These are phyloP conservation scores for Dactylellina cionopaga DNA, from an alignment of 2,329 filamentous ascomycete species.

Conservation along the genomic window DNA sequence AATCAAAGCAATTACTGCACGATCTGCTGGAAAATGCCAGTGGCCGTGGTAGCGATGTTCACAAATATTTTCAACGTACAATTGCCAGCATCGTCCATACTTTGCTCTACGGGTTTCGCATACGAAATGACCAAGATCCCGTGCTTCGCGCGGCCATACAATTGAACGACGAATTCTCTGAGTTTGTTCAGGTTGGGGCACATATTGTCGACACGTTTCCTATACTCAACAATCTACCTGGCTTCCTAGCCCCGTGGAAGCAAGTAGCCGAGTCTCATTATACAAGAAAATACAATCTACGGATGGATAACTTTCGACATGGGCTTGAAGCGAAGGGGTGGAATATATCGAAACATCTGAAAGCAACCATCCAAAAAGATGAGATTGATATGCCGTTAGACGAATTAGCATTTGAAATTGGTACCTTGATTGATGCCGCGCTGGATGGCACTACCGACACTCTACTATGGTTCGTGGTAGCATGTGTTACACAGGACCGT, in stretches of 20 bases:
- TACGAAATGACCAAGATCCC: conserved; percentile 59
- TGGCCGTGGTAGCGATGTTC: conserved; percentile 57
- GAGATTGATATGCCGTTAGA: conserved; percentile 62
- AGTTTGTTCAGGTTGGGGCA: conserved; percentile 60
- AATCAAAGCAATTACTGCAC: conserved; percentile 58
- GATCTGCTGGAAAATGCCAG: conserved; percentile 59
- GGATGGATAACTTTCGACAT: background rate
- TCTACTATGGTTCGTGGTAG: conserved; percentile 63
- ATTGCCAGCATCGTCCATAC: conserved; percentile 62
- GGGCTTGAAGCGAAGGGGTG: background rate
- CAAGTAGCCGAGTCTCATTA: conserved; percentile 16
- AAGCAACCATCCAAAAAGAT: conserved; percentile 57
- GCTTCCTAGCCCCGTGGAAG: conserved; percentile 56
- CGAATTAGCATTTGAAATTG: conserved; percentile 60
- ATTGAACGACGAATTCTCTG: conserved; percentile 59
- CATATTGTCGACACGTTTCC: conserved; percentile 59
- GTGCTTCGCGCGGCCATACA: conserved; percentile 58
- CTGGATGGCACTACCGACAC: conserved; percentile 63
- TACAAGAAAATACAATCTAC: background rate
- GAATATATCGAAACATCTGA: conserved; percentile 29
- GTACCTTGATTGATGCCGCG: conserved; percentile 63
- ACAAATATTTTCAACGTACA: conserved; percentile 61
- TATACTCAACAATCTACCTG: conserved; percentile 58
- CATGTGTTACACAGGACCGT: conserved; percentile 65
- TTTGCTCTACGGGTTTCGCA: conserved; percentile 60